A percentile compares a stretch with the other conserved stretches of the same genome.
phyloP scores from a whole-genome alignment of 169 alveolate species.

The Cystoisospora suis region DNA sequence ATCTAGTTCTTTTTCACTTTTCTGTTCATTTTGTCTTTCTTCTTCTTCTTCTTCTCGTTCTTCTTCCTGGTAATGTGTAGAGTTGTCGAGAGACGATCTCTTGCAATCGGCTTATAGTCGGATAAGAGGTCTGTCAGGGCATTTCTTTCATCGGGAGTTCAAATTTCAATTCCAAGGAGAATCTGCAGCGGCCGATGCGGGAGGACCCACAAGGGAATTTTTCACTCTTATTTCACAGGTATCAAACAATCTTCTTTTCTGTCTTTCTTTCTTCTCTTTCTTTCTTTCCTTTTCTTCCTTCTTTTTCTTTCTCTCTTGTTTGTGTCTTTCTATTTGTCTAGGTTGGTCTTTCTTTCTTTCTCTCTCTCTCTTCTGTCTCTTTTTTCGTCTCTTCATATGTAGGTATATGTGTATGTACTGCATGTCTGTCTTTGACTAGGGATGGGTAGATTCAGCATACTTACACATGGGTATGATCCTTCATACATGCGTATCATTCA shows the following conservation, averaged over 20 bases:
- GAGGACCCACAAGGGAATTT: constrained; percentile 84
- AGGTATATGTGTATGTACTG: no score
- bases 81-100: constrained; percentile 45
- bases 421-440: neutral
- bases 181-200: constrained; percentile 80
- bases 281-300: no score
- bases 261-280: no score
- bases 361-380: constrained; percentile 1
- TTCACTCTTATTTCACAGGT: constrained; percentile 62
- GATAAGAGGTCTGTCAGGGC: neutral
- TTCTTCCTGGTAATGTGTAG: neutral
- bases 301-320: no score
- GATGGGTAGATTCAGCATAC: no score
- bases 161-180: constrained; percentile 76
- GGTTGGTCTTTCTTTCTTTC: neutral
- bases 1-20: neutral
- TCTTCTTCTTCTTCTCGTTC: neutral
- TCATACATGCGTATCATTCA: no score
- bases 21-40: neutral
- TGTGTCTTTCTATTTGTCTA: neutral
- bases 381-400: neutral
- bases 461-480: no score
- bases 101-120: constrained; percentile 25
- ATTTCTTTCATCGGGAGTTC: constrained; percentile 73
- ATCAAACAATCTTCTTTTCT: neutral